Base-by-base conservation (phyloP, 345 rosid species). In the Psidium friedrichsthalianum region DNA sequence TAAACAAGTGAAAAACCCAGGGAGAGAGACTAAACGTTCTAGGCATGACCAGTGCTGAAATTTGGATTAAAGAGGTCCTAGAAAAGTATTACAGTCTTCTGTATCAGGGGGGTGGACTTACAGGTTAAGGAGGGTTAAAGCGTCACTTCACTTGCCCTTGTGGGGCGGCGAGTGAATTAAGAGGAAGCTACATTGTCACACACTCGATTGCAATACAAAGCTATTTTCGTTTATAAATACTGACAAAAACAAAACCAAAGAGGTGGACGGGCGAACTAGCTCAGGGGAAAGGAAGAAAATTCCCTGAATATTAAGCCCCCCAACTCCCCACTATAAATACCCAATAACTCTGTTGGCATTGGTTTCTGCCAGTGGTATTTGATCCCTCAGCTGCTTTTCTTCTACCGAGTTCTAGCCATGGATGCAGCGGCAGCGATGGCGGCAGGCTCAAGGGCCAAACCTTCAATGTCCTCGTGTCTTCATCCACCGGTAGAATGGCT, bases 401-500 rank as follows among this genome's bases (percentile, higher is more conserved):
- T 52, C 57, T 12, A 47, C 80, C 20, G n/a, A 13, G 54, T 52
- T 86, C 81, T 85, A 42, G 69, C 83, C 61, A 82, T 84, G 89
- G 87, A 87, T 51, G 56, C 87, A 51, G 82, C 86, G 20, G 56
- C 84, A 4, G 83, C 57, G 32, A 56, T 27, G 53, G 83, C 52
- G 59, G 83, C 85, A 14, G 56, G 84, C 78, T 44, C 49, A 69
- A 82, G 86, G 84, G 84, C 76, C 69, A 36, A 49, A 51, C 85
- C 82, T 29, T 56, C 22, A 81, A 85, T 51, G 16, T 82, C 56
- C 56, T 56, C 47, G 61, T 52, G 44, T 52, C 86, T 27, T 84
- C 85, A 22, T 84, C 84, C 86, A 40, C 40, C 3, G 32, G 82
- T 20, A 52, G 52, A 84, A 83, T 84, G 89, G 86, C 85, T 27